A percentile compares a stretch with the other conserved stretches of the same genome.
phyloP scores from a whole-genome alignment of 208 protist genomes.

The Trypanosoma caninum region DNA sequence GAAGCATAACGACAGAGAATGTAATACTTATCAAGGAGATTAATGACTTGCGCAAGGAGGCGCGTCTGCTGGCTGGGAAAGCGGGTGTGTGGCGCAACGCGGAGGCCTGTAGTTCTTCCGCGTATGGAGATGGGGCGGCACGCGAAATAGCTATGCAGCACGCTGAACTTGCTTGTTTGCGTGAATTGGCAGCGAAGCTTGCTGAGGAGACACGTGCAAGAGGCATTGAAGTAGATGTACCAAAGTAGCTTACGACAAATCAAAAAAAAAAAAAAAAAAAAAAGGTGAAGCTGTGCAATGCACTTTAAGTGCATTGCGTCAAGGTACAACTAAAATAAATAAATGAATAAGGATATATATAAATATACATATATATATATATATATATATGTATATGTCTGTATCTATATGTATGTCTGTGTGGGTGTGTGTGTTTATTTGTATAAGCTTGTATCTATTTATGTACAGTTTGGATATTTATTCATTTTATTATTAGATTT shows the following conservation, averaged over 20 bases:
- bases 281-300: too few relatives aligned
- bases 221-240: slow-evolving; percentile 52
- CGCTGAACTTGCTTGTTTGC: slow-evolving; percentile 77
- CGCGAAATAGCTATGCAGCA: slow-evolving; percentile 89
- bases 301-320: too few relatives aligned
- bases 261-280: too few relatives aligned
- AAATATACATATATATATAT: slow-evolving; percentile 1
- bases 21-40: slow-evolving; percentile 95
- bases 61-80: slow-evolving; percentile 76
- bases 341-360: background rate
- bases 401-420: slow-evolving; percentile 8
- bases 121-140: slow-evolving; percentile 59
- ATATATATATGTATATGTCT: background rate
- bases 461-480: background rate
- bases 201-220: slow-evolving; percentile 66
- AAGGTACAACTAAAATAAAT: too few relatives aligned
- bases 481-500: too few relatives aligned
- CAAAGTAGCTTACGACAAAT: too few relatives aligned
- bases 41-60: slow-evolving; percentile 96
- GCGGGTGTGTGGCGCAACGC: slow-evolving; percentile 50
- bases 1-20: slow-evolving; percentile 95
- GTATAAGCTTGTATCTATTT: background rate
- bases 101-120: slow-evolving; percentile 46
- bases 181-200: slow-evolving; percentile 52
- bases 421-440: background rate